Base-by-base conservation (phyloP, 1,139 yeast genomes). In the Zygosaccharomyces sapae region DNA sequence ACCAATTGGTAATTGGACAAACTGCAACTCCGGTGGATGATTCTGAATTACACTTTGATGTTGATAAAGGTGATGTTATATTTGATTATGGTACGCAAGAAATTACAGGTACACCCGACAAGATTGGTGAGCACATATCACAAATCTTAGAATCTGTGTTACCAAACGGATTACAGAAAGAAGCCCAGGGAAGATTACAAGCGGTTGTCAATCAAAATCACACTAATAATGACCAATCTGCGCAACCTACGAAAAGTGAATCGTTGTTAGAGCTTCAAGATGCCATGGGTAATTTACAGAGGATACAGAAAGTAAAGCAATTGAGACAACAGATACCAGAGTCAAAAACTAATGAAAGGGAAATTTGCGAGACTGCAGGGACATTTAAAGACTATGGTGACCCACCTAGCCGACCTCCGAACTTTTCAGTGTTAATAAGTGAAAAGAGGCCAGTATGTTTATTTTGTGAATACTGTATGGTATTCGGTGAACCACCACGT, bases 381-480 rank as follows among this genome's bases (percentile, higher is more conserved):
- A 41, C 29, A 8, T 41, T 38, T 29, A 37, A 30, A 12, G 9
- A 13, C 5, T 25, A 22, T 25, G 31, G 20, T 12, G 31, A 57
- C 39, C 37, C 40, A 16, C 20, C 52, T 16, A 51, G 52, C 27
- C 42, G 40, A 20, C 46, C 47, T 18, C 67, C 68, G 3, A 57
- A 63, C 45, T 65, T 65, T 41, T 54, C 62, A 8, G 51, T 55
- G 1, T 44, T 61, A 19, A 44, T 59, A 31, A 55, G 52, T 22
- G 52, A 52, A 16, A 50, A 55, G 30, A 49, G 52, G 12, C 63
- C 65, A 7, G 45, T 65, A 48, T 81, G 87, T 58, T 70, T 79
- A 51, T 73, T 80, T 48, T 81, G 87, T 63, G 83, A 81, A 57
- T 81, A 79, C 58, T 80, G 78, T 56, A 70, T 73, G 47, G 75